These are phyloP conservation scores for Tarenaya hassleriana DNA, from an alignment of 345 rosid species.

Conservation along the genomic window DNA sequence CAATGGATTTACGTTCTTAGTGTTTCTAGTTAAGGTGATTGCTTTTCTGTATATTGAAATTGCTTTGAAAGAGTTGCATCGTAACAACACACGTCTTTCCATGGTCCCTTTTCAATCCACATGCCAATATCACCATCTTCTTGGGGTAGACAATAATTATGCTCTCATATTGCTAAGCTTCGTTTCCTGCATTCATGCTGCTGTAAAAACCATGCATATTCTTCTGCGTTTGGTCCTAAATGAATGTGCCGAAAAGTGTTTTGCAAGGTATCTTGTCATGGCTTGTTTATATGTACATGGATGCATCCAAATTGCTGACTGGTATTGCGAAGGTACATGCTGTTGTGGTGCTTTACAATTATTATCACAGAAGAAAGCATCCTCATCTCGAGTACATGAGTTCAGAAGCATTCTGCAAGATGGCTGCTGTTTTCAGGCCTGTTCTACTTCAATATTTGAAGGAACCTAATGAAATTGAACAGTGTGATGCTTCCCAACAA, in stretches of 20 bases:
- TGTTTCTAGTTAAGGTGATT: too few species aligned
- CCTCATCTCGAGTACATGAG: slow-evolving; percentile 38
- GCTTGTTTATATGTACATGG: too few species aligned
- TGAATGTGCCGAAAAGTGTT: too few species aligned
- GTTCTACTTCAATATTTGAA: slow-evolving; percentile 42
- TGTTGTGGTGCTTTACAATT: slow-evolving; percentile 69
- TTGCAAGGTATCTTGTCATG: too few species aligned
- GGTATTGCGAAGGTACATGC: slow-evolving; percentile 52
- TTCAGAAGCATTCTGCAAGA: slow-evolving; percentile 60
- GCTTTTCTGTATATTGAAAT: too few species aligned
- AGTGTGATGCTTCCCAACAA: slow-evolving; percentile 36
- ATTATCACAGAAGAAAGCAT: slow-evolving; percentile 55
- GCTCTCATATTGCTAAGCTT: neutral
- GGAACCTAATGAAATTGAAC: slow-evolving; percentile 28
- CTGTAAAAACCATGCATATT: too few species aligned
- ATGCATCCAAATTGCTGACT: neutral
- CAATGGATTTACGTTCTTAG: too few species aligned
- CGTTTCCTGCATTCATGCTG: neutral
- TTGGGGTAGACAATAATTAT: neutral
- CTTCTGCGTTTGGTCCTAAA: too few species aligned
- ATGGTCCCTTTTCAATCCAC: too few species aligned
- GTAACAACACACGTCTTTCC: too few species aligned
- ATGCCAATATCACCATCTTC: too few species aligned
- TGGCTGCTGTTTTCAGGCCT: slow-evolving; percentile 47
- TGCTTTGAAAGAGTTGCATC: too few species aligned